These are phyloP conservation scores for Xylaria castorea DNA, from an alignment of 495 filamentous ascomycete species.

Conservation along the genomic window DNA sequence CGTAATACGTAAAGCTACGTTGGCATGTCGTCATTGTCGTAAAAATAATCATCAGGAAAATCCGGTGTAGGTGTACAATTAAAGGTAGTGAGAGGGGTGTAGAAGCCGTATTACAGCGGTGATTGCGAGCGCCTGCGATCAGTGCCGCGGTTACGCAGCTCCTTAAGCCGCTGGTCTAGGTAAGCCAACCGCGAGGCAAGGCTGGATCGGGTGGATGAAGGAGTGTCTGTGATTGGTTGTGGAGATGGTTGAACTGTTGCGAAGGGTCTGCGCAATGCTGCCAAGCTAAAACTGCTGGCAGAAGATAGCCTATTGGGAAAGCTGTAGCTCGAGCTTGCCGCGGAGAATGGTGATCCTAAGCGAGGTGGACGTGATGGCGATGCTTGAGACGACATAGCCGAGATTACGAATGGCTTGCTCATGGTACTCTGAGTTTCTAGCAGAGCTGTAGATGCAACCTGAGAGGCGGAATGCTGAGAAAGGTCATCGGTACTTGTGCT, in stretches of 20 bases:
- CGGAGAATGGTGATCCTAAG: slow-evolving; percentile 60
- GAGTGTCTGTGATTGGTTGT: slow-evolving; percentile 36
- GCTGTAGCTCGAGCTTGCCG: slow-evolving; percentile 51
- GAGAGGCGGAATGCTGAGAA: neutral
- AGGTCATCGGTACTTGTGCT: neutral
- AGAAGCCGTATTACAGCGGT: slow-evolving; percentile 41
- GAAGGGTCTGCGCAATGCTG: slow-evolving; percentile 53
- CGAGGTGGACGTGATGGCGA: slow-evolving; percentile 45
- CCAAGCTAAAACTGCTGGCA: slow-evolving; percentile 48
- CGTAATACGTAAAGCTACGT: slow-evolving; percentile 30
- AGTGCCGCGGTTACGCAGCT: slow-evolving; percentile 50
- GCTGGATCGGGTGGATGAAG: slow-evolving; percentile 44
- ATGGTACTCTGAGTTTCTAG: neutral
- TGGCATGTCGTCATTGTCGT: slow-evolving; percentile 39
- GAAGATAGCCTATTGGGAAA: slow-evolving; percentile 56
- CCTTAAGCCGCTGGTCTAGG: slow-evolving; percentile 59
- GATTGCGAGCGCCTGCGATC: slow-evolving; percentile 48
- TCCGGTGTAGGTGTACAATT: slow-evolving; percentile 33
- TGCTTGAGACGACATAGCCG: slow-evolving; percentile 26
- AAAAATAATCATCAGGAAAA: slow-evolving; percentile 37
- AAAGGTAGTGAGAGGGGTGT: neutral
- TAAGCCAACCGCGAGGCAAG: slow-evolving; percentile 57
- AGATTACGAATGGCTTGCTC: slow-evolving; percentile 29
- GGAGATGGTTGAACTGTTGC: slow-evolving; percentile 49
- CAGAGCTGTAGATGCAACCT: neutral